A percentile compares a stretch with the other conserved stretches of the same genome.
phyloP scores from a whole-genome alignment of 345 rosid genomes.

The Syzygium grande region DNA sequence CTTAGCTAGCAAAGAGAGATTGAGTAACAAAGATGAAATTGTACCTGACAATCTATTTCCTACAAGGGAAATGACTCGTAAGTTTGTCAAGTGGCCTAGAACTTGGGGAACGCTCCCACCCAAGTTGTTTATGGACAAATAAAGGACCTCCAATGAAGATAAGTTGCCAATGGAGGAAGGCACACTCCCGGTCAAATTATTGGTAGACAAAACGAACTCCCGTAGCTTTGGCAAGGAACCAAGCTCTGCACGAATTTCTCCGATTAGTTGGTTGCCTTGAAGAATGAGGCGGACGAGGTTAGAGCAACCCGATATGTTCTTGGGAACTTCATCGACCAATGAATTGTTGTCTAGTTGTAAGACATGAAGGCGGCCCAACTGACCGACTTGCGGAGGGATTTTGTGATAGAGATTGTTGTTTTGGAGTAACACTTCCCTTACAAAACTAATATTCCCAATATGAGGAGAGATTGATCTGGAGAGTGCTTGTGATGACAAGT shows the following conservation, averaged over 20 bases:
- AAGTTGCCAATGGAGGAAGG: neutral
- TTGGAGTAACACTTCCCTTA: accelerated
- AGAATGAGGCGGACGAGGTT: accelerated
- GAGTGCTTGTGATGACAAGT: neutral
- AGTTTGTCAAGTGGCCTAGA: neutral
- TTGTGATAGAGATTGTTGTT: neutral
- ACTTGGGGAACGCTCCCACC: accelerated
- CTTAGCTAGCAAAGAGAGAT: accelerated
- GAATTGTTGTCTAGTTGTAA: accelerated
- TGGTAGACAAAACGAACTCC: accelerated
- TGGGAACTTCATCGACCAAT: neutral
- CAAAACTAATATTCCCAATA: too few species aligned
- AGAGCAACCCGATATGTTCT: neutral
- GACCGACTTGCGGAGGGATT: neutral
- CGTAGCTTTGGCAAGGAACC: too few species aligned
- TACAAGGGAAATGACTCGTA: accelerated
- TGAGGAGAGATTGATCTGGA: neutral
- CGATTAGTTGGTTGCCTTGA: accelerated
- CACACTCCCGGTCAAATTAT: neutral
- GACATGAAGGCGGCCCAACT: accelerated
- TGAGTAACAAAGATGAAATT: neutral
- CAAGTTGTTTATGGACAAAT: accelerated
- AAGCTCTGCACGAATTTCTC: neutral
- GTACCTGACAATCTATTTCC: accelerated
- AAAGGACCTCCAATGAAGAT: accelerated